Evolutionary conservation across 2,329 filamentous ascomycete genomes (phyloP).

Genomic region (Monosporascus sp.): DNA sequence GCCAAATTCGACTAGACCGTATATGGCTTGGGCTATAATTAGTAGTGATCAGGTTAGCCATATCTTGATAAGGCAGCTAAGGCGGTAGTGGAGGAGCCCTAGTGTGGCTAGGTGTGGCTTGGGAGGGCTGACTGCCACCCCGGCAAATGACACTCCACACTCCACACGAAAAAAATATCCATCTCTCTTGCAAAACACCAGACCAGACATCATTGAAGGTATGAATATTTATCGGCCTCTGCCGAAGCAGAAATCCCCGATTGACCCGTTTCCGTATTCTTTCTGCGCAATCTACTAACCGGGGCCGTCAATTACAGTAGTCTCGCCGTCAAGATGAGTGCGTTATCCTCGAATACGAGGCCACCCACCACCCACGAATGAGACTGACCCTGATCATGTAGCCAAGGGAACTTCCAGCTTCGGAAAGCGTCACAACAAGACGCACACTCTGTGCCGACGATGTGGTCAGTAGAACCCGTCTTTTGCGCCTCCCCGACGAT

Average conservation of each 20-base stretch:
- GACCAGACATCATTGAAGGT: too few relatives aligned
- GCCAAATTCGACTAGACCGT: too few relatives aligned
- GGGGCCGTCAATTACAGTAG: constrained; percentile 7
- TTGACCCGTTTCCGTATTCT: too few relatives aligned
- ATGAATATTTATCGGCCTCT: too few relatives aligned
- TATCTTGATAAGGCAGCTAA: too few relatives aligned
- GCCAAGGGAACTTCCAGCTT: constrained; percentile 33
- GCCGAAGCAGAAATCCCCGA: too few relatives aligned
- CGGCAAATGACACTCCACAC: not conserved
- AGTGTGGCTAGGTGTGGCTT: too few relatives aligned
- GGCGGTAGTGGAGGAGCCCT: too few relatives aligned
- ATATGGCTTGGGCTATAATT: too few relatives aligned
- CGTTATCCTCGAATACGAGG: constrained; percentile 12
- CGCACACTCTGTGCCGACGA: constrained; percentile 96
- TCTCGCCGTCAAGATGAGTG: constrained; percentile 30
- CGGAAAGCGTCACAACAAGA: constrained; percentile 82
- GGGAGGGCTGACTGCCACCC: too few relatives aligned
- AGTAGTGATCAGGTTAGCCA: too few relatives aligned
- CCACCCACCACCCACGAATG: constrained; percentile 5
- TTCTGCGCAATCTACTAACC: not conserved
- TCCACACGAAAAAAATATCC: not conserved
- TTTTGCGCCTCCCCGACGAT: constrained; percentile 6
- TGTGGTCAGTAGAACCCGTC: constrained; percentile 66
- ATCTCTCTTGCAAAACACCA: not conserved
- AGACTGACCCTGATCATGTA: constrained; percentile 23